A percentile compares a stretch with the other conserved stretches of the same genome.
Evolutionary conservation across 1,284 basidiomycete genomes (phyloP).

Genomic region (Austroboletus novae-zelandiae): DNA sequence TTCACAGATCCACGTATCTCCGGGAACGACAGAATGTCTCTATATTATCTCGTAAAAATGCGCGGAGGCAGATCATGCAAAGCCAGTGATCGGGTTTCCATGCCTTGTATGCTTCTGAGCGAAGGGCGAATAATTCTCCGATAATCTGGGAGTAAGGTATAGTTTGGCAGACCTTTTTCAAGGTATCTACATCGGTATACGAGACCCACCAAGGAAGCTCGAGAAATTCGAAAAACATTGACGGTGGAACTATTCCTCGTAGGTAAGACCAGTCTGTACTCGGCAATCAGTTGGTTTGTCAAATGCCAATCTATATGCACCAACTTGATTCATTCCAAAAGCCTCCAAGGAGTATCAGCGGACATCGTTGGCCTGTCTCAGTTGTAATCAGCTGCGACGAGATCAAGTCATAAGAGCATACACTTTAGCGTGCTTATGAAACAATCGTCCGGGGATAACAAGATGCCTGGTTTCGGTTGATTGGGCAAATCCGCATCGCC

Average conservation of each 20-base stretch:
- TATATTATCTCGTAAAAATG: conserved; percentile 13
- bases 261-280: conserved; percentile 18
- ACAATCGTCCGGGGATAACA: not conserved
- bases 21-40: conserved; percentile 4
- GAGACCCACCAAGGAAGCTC: conserved; percentile 16
- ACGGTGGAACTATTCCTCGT: conserved; percentile 13
- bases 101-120: not conserved
- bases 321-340: conserved; percentile 17
- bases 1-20: too few species aligned
- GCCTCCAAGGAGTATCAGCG: not conserved
- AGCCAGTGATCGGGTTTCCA: conserved; percentile 15
- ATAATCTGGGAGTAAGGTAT: conserved; percentile 12
- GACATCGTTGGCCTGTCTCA: conserved; percentile 7
- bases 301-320: not conserved
- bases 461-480: not conserved
- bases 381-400: not conserved
- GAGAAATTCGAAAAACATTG: conserved; percentile 10
- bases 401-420: conserved; percentile 1
- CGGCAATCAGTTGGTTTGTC: not conserved
- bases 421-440: conserved; percentile 5
- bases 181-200: conserved; percentile 1
- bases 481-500: not conserved
- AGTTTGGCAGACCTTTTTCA: conserved; percentile 10
- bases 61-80: conserved; percentile 10
- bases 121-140: conserved; percentile 1